Base-by-base conservation (phyloP, 495 filamentous ascomycete species). In the Daldinia decipiens region DNA sequence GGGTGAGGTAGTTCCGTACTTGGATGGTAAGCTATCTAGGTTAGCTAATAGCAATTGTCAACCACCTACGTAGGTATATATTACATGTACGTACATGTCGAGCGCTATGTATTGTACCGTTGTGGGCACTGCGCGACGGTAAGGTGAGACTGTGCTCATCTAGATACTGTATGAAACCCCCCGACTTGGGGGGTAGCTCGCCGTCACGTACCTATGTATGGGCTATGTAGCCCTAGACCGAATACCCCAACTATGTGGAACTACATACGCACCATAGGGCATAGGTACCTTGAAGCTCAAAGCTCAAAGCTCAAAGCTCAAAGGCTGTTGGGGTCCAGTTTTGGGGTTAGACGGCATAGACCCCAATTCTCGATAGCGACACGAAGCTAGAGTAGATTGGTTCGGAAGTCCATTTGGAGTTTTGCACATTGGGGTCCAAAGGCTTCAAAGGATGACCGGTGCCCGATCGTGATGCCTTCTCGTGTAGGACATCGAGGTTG, bases 401-500 rank as follows among this genome's bases (percentile, higher is more conserved):
- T 32, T 39, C 70, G 65, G 70, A 68, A 29, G 29, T 63, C 53
- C 43, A 67, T 57, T 59, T 55, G 66, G 34, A 69, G 31, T 51
- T 55, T 59, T 55, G 31, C 62, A 63, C 34, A 31, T 75, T 77
- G 70, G 75, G 75, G 75, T 69, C 70, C 70, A 67, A 67, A 66
- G 70, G 29, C 29, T 15, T 31, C 13, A 36, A 56, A 56, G 31
- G 31, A 43, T 43, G 38, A 50, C 52, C 31, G 40, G 62, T 59
- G 45, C 62, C 70, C 53, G 65, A 65, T 69, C 65, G 38, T 34
- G 64, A 62, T 45, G 19, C 24, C 43, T 31, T 40, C 21, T 58
- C 43, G 36, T 59, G 21, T 58, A 17, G 15, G 17, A 59, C 31
- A 62, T 34, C 17, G 19, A 53, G 13, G 60, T 45, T 59, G 69